These are phyloP conservation scores for Gomphus sp. DNA, from an alignment of 1,284 basidiomycete species.

Conservation along the genomic window DNA sequence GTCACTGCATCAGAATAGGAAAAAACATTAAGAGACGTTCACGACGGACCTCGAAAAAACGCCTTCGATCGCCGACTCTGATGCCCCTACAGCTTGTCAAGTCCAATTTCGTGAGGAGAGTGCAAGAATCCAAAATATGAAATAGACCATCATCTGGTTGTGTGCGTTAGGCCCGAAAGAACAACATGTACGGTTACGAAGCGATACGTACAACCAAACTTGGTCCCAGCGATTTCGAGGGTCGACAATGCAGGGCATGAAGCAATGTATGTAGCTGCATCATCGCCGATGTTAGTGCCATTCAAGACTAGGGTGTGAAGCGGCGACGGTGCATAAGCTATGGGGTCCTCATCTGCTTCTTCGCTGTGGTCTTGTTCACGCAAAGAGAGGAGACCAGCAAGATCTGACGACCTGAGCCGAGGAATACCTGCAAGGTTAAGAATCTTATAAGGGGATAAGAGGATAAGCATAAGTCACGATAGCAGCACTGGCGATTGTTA, in stretches of 20 bases:
- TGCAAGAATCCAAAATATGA: slow-evolving; percentile 48
- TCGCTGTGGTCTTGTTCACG: not conserved
- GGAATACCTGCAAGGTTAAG: slow-evolving; percentile 51
- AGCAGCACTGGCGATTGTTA: not conserved
- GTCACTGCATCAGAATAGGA: not conserved
- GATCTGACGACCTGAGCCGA: slow-evolving; percentile 40
- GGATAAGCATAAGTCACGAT: not conserved
- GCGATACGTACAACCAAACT: slow-evolving; percentile 39
- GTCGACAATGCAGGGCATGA: slow-evolving; percentile 37
- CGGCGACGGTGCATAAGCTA: slow-evolving; percentile 16
- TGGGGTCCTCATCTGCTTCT: slow-evolving; percentile 20
- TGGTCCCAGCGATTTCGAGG: slow-evolving; percentile 49
- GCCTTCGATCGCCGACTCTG: slow-evolving; percentile 44
- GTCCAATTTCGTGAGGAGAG: slow-evolving; percentile 41
- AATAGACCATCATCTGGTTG: slow-evolving; percentile 45
- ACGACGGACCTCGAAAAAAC: slow-evolving; percentile 52
- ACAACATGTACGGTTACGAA: not conserved
- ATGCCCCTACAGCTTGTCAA: slow-evolving; percentile 61
- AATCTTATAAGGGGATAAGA: slow-evolving; percentile 18
- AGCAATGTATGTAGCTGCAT: slow-evolving; percentile 41
- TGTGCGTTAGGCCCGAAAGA: not conserved
- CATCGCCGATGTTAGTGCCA: slow-evolving; percentile 53
- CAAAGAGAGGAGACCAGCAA: slow-evolving; percentile 35
- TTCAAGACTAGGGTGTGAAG: slow-evolving; percentile 47
- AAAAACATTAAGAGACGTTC: too few species aligned